phyloP scores from a whole-genome alignment of 78 protist genomes.

The Guillardia theta region DNA sequence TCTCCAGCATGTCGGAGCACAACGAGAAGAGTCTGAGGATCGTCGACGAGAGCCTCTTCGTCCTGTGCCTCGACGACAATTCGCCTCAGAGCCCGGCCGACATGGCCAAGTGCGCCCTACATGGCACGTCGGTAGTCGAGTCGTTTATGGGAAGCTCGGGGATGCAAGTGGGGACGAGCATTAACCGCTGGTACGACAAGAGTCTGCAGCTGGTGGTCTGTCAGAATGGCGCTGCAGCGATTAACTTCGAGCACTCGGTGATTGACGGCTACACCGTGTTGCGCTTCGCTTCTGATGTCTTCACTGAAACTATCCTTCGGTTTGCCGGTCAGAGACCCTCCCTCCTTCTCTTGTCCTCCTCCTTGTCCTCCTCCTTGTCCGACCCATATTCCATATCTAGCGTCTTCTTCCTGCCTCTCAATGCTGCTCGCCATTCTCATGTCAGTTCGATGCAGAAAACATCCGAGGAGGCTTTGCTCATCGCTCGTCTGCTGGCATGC shows the following conservation, averaged over 20 bases:
- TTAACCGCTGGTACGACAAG: slow-evolving; percentile 38
- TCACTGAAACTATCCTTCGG: neutral
- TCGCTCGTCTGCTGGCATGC: neutral
- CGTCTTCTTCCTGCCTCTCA: neutral
- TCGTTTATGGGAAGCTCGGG: neutral
- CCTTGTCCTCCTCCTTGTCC: neutral
- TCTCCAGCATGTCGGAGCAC: neutral
- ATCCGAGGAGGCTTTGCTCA: neutral
- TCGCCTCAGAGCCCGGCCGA: neutral
- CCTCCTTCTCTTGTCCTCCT: neutral
- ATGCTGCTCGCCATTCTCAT: neutral
- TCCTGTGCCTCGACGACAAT: neutral
- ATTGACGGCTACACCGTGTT: slow-evolving; percentile 29
- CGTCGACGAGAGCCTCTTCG: neutral
- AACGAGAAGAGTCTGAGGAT: neutral
- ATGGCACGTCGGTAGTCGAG: neutral
- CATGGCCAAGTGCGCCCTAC: neutral
- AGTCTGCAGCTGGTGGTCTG: neutral
- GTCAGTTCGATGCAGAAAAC: neutral
- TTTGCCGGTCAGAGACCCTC: neutral
- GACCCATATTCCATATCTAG: neutral
- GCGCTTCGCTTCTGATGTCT: neutral
- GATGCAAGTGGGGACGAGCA: neutral
- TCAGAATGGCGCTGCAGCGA: neutral
- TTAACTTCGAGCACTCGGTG: slow-evolving; percentile 20